Evolutionary conservation across 164 flowering plant genomes (phyloP), one percentile per base, ranked within the genome.

Genomic region (Macadamia integrifolia): DNA sequence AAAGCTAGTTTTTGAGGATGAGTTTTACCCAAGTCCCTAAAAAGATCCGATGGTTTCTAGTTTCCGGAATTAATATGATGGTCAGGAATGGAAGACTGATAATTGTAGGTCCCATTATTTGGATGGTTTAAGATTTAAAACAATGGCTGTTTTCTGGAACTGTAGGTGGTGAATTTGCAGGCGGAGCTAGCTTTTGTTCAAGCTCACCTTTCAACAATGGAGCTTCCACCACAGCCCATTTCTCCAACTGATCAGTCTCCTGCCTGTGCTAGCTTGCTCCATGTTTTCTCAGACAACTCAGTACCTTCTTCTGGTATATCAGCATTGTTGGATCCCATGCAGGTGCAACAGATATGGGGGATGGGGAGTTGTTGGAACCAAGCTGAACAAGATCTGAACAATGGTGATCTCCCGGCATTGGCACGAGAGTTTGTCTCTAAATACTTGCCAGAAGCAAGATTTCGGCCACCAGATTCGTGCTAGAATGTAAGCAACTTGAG

Each of bases 361-460:
- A 29, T 6, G 5, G 53, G 65, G 1, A 44, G 48, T 64, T 62
- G 56, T 60, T 66, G 58, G 50, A 64, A 68, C 52, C 59, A 69
- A 6, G 23, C 35, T 10, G 83, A 77, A n/a, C 60, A 69, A 53
- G 76, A 78, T 53, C 14, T 13, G 6, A 77, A 69, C 12, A 73
- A 71, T 31, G 80, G 61, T n/a, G 86, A 83, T 62, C 82, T 86
- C 32, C 81, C 83, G 43, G 70, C 75, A 0, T 50, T 84, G 23
- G 80, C 85, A 43, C 80, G 80, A 6, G 81, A 80, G 28, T 76
- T 85, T 17, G 76, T 86, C 32, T 69, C 84, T 6, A 78, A 74
- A 50, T 84, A 75, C 77, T 73, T 82, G 64, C 80, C 87, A 1
- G 86, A 82, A 18, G 87, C 69, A 3, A 73, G 77, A 62, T 74